Percentiles rank a stretch among this genome's conserved stretches.
These are phyloP conservation scores for Claviceps humidiphila DNA, from an alignment of 2,329 filamentous ascomycete species.

Conservation along the genomic window DNA sequence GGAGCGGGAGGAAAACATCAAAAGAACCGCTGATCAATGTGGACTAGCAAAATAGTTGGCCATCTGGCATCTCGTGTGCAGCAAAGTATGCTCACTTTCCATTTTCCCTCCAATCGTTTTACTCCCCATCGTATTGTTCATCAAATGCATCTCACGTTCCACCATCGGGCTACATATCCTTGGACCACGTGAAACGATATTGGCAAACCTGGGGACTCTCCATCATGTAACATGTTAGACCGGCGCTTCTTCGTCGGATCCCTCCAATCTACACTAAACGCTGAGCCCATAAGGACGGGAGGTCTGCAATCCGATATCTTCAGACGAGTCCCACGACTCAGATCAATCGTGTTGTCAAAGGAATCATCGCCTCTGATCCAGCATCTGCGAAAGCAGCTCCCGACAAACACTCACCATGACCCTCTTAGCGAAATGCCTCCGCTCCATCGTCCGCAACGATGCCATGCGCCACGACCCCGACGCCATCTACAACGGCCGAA, in stretches of 20 bases:
- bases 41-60: no score
- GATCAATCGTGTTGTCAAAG: no score
- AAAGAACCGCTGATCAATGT: no score
- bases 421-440: conserved; percentile 30
- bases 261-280: no score
- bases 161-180: not conserved
- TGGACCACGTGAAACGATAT: not conserved
- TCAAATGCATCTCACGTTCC: not conserved
- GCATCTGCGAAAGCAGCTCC: not conserved
- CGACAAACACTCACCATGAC: conserved; percentile 20
- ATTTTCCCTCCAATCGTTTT: not conserved
- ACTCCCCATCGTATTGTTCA: not conserved
- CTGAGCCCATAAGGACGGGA: no score
- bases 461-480: conserved; percentile 55
- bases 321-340: no score
- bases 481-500: conserved; percentile 58
- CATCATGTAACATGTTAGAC: not conserved
- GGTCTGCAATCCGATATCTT: no score
- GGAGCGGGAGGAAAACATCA: no score
- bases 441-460: conserved; percentile 51
- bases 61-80: not conserved
- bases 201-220: not conserved
- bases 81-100: not conserved
- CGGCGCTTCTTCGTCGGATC: no score
- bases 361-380: not conserved